Conservation (phyloP, 1,284 basidiomycete species). For the Heterobasidion occidentale region DNA sequence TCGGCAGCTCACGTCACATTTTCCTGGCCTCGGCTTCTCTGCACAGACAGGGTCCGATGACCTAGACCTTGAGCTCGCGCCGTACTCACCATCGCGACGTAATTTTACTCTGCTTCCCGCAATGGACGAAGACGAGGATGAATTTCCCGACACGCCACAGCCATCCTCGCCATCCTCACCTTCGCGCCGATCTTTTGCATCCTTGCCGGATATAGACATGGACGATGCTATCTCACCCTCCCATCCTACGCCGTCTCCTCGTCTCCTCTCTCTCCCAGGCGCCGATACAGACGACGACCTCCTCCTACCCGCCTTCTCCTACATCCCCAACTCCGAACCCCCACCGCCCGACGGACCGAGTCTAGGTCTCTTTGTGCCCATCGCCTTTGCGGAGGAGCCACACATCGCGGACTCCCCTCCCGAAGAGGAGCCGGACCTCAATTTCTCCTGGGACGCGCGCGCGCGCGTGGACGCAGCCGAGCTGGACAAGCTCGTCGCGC, state of each 20-base stretch:
- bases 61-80: neutral
- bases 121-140: conserved; percentile 2
- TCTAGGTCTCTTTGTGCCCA: conserved; percentile 24
- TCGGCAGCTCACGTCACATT: neutral
- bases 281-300: conserved; percentile 29
- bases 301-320: conserved; percentile 15
- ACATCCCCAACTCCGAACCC: conserved; percentile 2
- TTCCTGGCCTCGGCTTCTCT: neutral
- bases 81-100: conserved; percentile 5
- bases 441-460: conserved; percentile 5
- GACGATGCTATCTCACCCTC: conserved; percentile 7
- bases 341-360: conserved; percentile 7
- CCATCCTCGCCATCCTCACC: conserved; percentile 23
- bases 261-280: conserved; percentile 26
- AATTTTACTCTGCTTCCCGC: conserved; percentile 1
- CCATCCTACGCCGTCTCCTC: conserved; percentile 7
- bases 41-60: neutral
- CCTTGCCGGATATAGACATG: conserved; percentile 20
- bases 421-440: conserved; percentile 8
- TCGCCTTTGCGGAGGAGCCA: conserved; percentile 26
- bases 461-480: conserved; percentile 6
- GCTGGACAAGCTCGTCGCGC: conserved; percentile 8
- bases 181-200: conserved; percentile 20
- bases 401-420: conserved; percentile 1
- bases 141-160: neutral